Evolutionary conservation across 768 basidiomycete species (phyloP).

Genomic region (Russula ochroleuca): DNA sequence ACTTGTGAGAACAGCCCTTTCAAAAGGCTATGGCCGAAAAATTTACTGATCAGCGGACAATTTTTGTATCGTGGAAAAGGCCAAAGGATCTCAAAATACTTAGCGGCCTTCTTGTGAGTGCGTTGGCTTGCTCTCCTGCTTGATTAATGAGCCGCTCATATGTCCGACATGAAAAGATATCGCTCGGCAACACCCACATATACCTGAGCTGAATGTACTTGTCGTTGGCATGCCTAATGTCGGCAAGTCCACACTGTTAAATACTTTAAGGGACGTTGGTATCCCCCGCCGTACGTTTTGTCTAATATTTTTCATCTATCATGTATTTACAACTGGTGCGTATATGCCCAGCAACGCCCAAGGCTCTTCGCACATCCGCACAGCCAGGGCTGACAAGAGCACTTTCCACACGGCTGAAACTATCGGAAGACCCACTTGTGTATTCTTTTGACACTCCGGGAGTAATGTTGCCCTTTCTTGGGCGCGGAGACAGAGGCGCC

Average conservation of each 20-base stretch:
- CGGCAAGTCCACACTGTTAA: constrained; percentile 92
- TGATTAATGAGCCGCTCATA: constrained; percentile 1
- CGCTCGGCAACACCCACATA: constrained; percentile 62
- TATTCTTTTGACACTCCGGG: constrained; percentile 97
- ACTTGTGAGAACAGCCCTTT: constrained; percentile 53
- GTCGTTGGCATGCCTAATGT: constrained; percentile 99
- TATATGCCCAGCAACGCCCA: constrained; percentile 57
- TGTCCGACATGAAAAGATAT: constrained; percentile 45
- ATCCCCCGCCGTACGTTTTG: constrained; percentile 52
- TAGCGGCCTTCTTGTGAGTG: constrained; percentile 69
- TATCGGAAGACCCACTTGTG: constrained; percentile 73
- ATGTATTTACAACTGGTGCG: not conserved
- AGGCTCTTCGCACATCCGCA: constrained; percentile 84
- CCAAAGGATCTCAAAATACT: constrained; percentile 60
- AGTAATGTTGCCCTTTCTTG: constrained; percentile 94
- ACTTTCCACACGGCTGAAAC: constrained; percentile 82
- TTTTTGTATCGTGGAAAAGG: constrained; percentile 71
- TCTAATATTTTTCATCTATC: not conserved
- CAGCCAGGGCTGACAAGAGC: constrained; percentile 88
- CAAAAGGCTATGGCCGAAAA: constrained; percentile 62
- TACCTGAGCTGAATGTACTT: constrained; percentile 78
- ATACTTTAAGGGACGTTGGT: constrained; percentile 82
- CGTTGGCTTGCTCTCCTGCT: constrained; percentile 36
- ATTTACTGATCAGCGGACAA: constrained; percentile 62
- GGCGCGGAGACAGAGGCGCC: constrained; percentile 76